Percentiles rank a stretch among this genome's conserved stretches.
phyloP scores from a whole-genome alignment of 148 eudicot species.

The Cornus suecica region DNA sequence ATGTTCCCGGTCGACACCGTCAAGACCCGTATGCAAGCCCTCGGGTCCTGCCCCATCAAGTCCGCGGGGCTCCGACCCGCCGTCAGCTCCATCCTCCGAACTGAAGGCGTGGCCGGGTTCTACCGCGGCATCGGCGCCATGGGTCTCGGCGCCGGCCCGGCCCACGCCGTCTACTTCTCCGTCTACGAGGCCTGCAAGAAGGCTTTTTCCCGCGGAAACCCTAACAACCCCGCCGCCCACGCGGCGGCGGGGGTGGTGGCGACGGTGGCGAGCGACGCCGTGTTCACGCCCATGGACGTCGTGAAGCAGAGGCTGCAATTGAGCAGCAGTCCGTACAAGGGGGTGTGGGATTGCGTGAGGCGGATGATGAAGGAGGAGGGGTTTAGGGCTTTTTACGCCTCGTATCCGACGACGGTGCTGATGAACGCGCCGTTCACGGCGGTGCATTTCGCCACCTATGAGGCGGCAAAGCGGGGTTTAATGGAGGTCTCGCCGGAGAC shows the following conservation, averaged over 20 bases:
- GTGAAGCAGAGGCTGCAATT: conserved; percentile 94
- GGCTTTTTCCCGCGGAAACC: conserved; percentile 37
- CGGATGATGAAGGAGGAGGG: conserved; percentile 84
- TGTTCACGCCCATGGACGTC: conserved; percentile 93
- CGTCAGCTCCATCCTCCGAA: conserved; percentile 41
- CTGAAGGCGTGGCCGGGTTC: conserved; percentile 63
- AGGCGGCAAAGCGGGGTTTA: conserved; percentile 81
- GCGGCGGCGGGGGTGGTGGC: conserved; percentile 79
- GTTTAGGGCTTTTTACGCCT: conserved; percentile 72
- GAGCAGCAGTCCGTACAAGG: conserved; percentile 62
- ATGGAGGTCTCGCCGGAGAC: conserved; percentile 51
- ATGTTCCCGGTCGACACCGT: conserved; percentile 90
- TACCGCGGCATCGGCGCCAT: conserved; percentile 89
- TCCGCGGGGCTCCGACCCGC: conserved; percentile 46
- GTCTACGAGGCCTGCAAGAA: conserved; percentile 78
- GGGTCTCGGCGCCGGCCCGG: conserved; percentile 98
- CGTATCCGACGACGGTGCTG: conserved; percentile 80
- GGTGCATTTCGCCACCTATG: conserved; percentile 85
- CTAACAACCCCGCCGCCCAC: conserved; percentile 53
- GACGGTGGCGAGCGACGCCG: conserved; percentile 89
- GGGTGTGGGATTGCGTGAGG: conserved; percentile 70
- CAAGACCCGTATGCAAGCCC: conserved; percentile 89
- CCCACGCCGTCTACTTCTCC: conserved; percentile 88
- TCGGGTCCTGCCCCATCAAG: conserved; percentile 76
- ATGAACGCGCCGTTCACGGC: conserved; percentile 96